Evolutionary conservation across 495 filamentous ascomycete species (phyloP), one percentile per base, ranked within the genome.

Genomic region (Talaromyces stipitatus): DNA sequence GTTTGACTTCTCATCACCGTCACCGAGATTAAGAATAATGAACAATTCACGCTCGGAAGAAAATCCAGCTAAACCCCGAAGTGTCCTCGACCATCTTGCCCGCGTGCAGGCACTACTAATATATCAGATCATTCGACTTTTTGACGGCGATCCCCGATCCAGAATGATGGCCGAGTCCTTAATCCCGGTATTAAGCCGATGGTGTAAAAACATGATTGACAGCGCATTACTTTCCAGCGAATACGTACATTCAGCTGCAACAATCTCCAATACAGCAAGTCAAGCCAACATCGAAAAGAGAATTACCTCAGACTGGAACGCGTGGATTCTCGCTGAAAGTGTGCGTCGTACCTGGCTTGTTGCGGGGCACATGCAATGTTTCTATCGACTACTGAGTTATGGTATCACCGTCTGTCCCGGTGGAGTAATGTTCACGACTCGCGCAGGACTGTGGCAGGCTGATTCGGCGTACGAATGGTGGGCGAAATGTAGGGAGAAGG

Each of bases 61-160:
- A 18, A 48, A n/a, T 6, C 22, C 20, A 11, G 24, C 11, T 10
- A 26, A 48, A 48, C 9, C 59, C 64, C 14, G 60, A 78, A 20
- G 72, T 81, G 32, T 62, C 6, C 54, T 55, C 1, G 69, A 70
- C 7, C 29, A 64, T 16, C 55, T 75, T 14, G 69, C 72, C 7
- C 64, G 61, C 50, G 56, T 67, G 18, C 66, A 74, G 30, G 60
- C 73, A 55, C 48, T 77, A 53, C 58, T 77, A 55, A 36, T 70
- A 46, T 63, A 70, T 55, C 60, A 66, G 56, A 71, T 83, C 38
- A 79, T 85, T 57, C 72, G 76, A 7, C 69, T 86, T 14, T 82
- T 82, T 59, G 81, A 84, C 60, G 78, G 77, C 28, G 77, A 83
- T 61, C 73, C 82, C 50, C 70, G 75, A 33, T 71, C 74, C 33